Percentiles rank a stretch among this genome's conserved stretches.
Conservation (phyloP, 83 land plant genomes). For the Picea abies region DNA sequence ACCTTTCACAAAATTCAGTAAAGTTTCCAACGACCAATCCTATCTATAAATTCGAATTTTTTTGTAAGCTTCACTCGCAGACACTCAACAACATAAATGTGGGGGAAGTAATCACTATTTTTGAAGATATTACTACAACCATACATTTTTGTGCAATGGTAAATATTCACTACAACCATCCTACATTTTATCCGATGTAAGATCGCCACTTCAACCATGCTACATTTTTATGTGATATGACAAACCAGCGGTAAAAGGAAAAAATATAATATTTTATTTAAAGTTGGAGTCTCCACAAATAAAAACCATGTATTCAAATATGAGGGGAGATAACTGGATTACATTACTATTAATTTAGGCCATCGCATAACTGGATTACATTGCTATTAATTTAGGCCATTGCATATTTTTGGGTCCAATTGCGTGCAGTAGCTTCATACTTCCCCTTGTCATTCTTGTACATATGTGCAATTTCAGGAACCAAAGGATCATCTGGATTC, state of each 20-base stretch:
- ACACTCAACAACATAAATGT: too few relatives aligned
- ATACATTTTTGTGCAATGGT: not conserved
- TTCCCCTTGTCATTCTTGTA: constrained; percentile 29
- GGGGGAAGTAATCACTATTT: not conserved
- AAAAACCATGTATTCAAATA: constrained; percentile 5
- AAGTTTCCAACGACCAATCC: not conserved
- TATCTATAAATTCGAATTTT: not conserved
- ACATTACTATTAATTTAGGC: constrained; percentile 9
- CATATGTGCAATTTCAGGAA: constrained; percentile 39
- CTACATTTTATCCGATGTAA: not conserved
- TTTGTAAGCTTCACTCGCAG: not conserved
- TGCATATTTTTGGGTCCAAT: constrained; percentile 37
- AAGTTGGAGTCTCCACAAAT: not conserved
- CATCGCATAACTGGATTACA: constrained; percentile 21
- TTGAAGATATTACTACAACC: not conserved
- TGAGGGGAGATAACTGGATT: not conserved
- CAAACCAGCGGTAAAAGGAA: not conserved
- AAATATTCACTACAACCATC: not conserved
- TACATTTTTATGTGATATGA: not conserved
- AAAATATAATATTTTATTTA: constrained; percentile 5
- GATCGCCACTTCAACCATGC: not conserved
- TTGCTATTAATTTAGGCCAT: constrained; percentile 18
- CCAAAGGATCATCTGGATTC: constrained; percentile 31
- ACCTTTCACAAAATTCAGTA: not conserved
- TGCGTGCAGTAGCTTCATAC: constrained; percentile 34